Conservation (phyloP, 2,329 filamentous ascomycete genomes). For the Stachybotrys chartarum region DNA sequence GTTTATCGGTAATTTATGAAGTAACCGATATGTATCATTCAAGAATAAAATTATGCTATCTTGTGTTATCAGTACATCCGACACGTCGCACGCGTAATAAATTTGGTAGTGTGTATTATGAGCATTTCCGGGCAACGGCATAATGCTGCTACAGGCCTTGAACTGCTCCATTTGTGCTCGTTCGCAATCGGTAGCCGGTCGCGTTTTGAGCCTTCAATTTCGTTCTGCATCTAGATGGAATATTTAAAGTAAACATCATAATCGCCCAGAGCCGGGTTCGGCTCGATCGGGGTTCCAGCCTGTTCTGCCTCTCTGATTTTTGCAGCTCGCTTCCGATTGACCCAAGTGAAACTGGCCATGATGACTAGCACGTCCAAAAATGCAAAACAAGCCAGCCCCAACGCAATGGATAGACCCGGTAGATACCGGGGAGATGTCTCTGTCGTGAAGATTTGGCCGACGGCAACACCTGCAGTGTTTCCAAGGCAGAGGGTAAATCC, state of each 20-base stretch:
- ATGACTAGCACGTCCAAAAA: slow-evolving; percentile 13
- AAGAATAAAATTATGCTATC: too few relatives aligned
- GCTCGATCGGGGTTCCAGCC: slow-evolving; percentile 11
- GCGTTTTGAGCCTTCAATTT: too few relatives aligned
- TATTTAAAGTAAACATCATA: slow-evolving; percentile 19
- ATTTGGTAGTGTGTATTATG: too few relatives aligned
- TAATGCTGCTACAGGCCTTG: too few relatives aligned
- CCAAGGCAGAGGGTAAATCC: slow-evolving; percentile 38
- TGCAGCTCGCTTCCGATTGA: slow-evolving; percentile 16
- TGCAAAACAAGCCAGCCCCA: slow-evolving; percentile 17
- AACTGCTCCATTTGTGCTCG: too few relatives aligned
- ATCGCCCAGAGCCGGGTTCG: slow-evolving; percentile 16
- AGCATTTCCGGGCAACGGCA: too few relatives aligned
- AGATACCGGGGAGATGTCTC: slow-evolving; percentile 18
- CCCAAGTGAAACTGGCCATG: slow-evolving; percentile 14
- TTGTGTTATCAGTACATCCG: too few relatives aligned
- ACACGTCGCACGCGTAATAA: too few relatives aligned
- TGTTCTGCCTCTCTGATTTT: slow-evolving; percentile 12
- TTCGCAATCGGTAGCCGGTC: too few relatives aligned
- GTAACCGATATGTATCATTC: too few relatives aligned
- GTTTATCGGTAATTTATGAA: too few relatives aligned
- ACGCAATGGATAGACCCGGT: slow-evolving; percentile 14
- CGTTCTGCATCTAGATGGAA: slow-evolving; percentile 5
- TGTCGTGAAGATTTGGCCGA: slow-evolving; percentile 34
- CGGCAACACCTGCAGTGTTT: slow-evolving; percentile 40